Conservation (phyloP, 2,329 filamentous ascomycete species). For the Venturia asperata region DNA sequence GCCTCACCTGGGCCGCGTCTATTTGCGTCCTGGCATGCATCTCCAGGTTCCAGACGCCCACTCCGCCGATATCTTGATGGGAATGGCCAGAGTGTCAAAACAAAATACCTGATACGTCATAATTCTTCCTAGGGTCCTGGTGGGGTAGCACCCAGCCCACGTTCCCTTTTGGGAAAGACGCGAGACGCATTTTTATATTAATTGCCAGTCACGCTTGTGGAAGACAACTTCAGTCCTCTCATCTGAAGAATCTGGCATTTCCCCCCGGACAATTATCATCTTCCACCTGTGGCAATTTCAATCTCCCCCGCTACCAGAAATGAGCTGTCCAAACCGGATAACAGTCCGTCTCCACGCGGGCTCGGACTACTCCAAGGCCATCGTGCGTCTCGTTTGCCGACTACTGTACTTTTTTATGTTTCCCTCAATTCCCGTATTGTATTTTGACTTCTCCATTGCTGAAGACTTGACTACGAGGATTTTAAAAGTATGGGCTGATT, state of each 20-base stretch:
- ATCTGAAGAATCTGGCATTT: neutral
- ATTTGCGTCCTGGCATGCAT: neutral
- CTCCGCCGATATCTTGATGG: neutral
- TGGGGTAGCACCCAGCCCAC: neutral
- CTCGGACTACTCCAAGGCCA: no score
- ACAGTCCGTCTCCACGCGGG: neutral
- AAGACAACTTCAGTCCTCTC: neutral
- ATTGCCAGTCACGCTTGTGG: neutral
- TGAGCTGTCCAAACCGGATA: neutral
- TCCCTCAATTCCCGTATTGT: no score
- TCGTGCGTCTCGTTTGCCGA: no score
- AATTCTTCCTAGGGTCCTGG: neutral
- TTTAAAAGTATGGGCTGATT: no score
- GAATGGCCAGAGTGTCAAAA: neutral
- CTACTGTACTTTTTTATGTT: no score
- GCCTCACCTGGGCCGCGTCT: neutral
- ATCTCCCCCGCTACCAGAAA: neutral
- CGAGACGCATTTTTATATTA: neutral
- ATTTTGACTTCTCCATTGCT: no score
- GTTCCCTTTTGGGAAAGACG: neutral
- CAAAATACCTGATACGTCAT: neutral
- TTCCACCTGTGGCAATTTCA: neutral
- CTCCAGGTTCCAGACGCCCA: neutral
- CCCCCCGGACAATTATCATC: neutral
- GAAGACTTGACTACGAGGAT: no score